A percentile compares a stretch with the other conserved stretches of the same genome.
Conservation (phyloP, 345 rosid species). For the Geranium brycei region DNA sequence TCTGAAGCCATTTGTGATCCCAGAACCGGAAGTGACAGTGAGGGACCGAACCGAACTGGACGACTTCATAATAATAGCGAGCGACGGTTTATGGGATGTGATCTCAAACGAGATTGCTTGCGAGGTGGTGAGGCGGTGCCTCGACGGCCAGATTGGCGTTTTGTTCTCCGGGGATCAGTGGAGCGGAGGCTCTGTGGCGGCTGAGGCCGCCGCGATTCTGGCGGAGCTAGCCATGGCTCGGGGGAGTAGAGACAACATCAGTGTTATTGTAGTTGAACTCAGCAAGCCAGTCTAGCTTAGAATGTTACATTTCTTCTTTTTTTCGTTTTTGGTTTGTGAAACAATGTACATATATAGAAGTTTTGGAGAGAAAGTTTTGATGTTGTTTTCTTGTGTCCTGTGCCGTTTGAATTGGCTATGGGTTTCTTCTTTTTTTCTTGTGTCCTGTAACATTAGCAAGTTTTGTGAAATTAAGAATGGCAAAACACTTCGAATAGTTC, state of each 20-base stretch:
- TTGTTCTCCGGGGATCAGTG: conserved; percentile 2
- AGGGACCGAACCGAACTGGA: conserved; percentile 12
- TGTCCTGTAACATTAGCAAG: too few species aligned
- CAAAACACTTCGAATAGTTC: too few species aligned
- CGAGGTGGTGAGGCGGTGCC: conserved; percentile 14
- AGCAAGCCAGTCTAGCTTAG: not conserved
- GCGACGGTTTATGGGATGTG: conserved; percentile 33
- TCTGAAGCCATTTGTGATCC: conserved; percentile 19
- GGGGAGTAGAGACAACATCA: conserved; percentile 30
- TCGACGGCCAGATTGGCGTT: conserved; percentile 6
- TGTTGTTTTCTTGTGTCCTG: too few species aligned
- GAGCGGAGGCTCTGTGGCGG: conserved; percentile 2
- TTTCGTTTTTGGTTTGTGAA: too few species aligned
- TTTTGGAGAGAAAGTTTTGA: too few species aligned
- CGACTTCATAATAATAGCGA: conserved; percentile 20
- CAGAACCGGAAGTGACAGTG: conserved; percentile 23
- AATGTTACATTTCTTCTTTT: too few species aligned
- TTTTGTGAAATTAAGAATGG: too few species aligned
- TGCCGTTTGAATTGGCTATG: too few species aligned
- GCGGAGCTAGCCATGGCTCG: conserved; percentile 26
- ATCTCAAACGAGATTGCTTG: conserved; percentile 26
- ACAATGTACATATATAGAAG: too few species aligned
- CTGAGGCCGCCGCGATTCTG: conserved; percentile 19
- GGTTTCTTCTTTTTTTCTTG: too few species aligned
- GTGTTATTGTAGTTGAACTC: conserved; percentile 25